Percentiles rank a stretch among this genome's conserved stretches.
Evolutionary conservation across 768 basidiomycete species (phyloP).

Genomic region (Hirschioporus abietinus): DNA sequence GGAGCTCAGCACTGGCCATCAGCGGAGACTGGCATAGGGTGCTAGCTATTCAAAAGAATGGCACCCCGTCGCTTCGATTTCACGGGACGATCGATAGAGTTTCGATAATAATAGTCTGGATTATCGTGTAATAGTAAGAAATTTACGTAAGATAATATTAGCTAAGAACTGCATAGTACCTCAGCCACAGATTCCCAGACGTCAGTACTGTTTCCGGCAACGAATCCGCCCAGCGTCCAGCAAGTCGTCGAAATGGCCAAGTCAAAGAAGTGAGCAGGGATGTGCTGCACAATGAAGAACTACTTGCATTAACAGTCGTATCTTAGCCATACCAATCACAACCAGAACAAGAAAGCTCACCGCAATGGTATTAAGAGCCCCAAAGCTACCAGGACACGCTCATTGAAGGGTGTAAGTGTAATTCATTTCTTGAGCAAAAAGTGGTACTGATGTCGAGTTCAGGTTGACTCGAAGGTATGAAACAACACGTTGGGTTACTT

Average conservation of each 20-base stretch:
- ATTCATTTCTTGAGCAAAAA: constrained; percentile 6
- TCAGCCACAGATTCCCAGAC: constrained; percentile 20
- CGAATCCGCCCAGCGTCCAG: constrained; percentile 17
- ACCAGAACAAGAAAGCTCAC: constrained; percentile 96
- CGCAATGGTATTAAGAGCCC: constrained; percentile 94
- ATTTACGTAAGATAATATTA: no score
- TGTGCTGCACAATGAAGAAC: constrained; percentile 11
- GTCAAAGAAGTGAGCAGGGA: constrained; percentile 82
- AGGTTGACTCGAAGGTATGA: constrained; percentile 81
- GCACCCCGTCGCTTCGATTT: no score
- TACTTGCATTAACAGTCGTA: constrained; percentile 12
- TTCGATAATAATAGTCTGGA: no score
- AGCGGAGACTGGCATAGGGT: no score
- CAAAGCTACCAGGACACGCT: constrained; percentile 64
- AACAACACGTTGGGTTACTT: constrained; percentile 7
- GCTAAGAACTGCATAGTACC: constrained; percentile 20
- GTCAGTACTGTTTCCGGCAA: constrained; percentile 4
- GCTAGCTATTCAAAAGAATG: no score
- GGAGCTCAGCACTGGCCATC: no score
- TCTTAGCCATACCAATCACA: constrained; percentile 85
- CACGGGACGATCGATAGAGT: no score
- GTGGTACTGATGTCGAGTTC: constrained; percentile 11
- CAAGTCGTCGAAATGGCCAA: constrained; percentile 69
- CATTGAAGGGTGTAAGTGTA: constrained; percentile 83
- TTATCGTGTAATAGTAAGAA: no score